A percentile compares a stretch with the other conserved stretches of the same genome.
Conservation (phyloP, 352 stramenopile genomes). For the Aphanomyces invadans region DNA sequence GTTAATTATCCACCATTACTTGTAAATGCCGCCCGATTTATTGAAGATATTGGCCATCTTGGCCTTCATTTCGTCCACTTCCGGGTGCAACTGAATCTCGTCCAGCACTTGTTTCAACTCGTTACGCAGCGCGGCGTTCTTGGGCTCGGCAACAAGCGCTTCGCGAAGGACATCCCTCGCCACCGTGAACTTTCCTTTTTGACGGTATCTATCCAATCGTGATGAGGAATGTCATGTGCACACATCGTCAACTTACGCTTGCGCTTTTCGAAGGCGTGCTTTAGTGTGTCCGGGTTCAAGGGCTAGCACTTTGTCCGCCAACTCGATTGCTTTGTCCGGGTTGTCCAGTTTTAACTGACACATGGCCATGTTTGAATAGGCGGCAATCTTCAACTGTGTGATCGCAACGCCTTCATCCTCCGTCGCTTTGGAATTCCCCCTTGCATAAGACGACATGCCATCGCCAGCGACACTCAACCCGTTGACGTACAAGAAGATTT, state of each 20-base stretch:
- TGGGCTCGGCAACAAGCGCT: constrained; percentile 52
- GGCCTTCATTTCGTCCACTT: constrained; percentile 46
- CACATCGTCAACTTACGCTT: constrained; percentile 30
- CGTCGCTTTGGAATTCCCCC: constrained; percentile 37
- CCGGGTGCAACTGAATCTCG: constrained; percentile 48
- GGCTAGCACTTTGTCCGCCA: constrained; percentile 68
- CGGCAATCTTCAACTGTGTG: constrained; percentile 53
- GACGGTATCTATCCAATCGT: constrained; percentile 3
- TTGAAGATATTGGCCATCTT: constrained; percentile 72
- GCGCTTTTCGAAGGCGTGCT: constrained; percentile 71
- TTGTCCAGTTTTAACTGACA: constrained; percentile 64
- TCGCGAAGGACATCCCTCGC: constrained; percentile 47
- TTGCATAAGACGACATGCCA: constrained; percentile 66
- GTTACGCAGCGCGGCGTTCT: constrained; percentile 52
- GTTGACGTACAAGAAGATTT: constrained; percentile 80
- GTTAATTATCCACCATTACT: too few species aligned
- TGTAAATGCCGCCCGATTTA: constrained; percentile 34
- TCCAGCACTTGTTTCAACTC: constrained; percentile 51
- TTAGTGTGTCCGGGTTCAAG: constrained; percentile 60
- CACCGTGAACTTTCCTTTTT: constrained; percentile 10
- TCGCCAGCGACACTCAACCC: constrained; percentile 63
- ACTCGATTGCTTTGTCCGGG: constrained; percentile 45
- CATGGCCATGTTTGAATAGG: constrained; percentile 76
- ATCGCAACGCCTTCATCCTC: constrained; percentile 47
- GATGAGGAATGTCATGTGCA: background rate